Evolutionary conservation across 768 basidiomycete genomes (phyloP).

Genomic region (Glaciozyma antarctica): DNA sequence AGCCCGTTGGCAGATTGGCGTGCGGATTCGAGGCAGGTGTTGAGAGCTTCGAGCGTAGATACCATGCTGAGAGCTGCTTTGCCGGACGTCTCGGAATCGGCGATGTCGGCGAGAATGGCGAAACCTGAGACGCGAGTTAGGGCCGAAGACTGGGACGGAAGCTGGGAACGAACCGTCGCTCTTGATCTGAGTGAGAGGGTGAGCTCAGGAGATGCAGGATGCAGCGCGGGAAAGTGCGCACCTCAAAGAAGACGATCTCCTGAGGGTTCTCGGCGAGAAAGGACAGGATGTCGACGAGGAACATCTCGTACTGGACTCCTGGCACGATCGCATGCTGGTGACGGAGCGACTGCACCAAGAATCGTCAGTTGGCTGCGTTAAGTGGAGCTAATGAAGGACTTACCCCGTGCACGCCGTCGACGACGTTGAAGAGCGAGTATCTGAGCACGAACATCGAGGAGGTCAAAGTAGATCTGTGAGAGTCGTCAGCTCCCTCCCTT

Average conservation of each 20-base stretch:
- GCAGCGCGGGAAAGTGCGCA: background rate
- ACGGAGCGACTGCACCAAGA: background rate
- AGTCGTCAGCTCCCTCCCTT: no score
- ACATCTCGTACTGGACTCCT: background rate
- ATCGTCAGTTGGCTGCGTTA: no score
- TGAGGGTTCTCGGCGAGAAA: conserved; percentile 1
- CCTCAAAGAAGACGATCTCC: conserved; percentile 12
- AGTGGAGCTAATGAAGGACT: background rate
- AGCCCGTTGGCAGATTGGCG: background rate
- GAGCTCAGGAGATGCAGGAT: background rate
- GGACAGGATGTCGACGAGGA: conserved; percentile 2
- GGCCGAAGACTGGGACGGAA: background rate
- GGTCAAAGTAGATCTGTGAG: conserved; percentile 12
- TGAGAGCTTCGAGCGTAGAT: background rate
- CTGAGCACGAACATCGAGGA: background rate
- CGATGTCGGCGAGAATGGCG: background rate
- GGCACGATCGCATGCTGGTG: conserved; percentile 15
- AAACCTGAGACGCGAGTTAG: background rate
- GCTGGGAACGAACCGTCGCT: background rate
- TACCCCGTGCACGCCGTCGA: background rate
- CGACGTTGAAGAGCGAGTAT: background rate
- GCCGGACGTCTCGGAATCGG: background rate
- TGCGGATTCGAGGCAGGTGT: background rate
- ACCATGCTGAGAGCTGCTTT: conserved; percentile 1
- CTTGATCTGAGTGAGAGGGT: background rate